Conservation (phyloP, 345 rosid genomes). For the Eucalyptus viminalis region DNA sequence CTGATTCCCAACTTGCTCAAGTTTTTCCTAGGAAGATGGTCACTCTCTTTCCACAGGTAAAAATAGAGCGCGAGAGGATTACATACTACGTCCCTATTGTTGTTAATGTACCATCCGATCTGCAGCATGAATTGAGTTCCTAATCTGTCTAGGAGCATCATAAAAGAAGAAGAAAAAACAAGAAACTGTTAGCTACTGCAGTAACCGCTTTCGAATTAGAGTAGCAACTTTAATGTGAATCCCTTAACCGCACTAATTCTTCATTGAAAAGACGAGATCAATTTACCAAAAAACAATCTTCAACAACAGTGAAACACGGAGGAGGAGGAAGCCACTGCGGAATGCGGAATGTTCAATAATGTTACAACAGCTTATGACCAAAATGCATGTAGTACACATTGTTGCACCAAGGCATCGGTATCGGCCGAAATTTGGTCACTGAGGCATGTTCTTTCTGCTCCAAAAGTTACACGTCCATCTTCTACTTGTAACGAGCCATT, state of each 20-base stretch:
- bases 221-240: neutral
- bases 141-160: neutral
- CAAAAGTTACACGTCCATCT: neutral
- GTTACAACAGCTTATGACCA: neutral
- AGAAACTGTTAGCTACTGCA: neutral
- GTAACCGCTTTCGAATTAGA: neutral
- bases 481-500: neutral
- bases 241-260: neutral
- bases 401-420: neutral
- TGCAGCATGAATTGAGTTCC: neutral
- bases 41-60: neutral
- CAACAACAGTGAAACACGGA: neutral
- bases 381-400: neutral
- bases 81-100: neutral
- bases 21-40: neutral
- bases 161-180: neutral
- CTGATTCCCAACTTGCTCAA: neutral
- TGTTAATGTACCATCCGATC: fast-evolving
- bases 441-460: neutral
- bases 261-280: neutral
- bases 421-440: neutral
- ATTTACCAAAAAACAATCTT: neutral
- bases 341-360: neutral
- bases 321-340: neutral
- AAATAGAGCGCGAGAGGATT: neutral